A percentile compares a stretch with the other conserved stretches of the same genome.
Conservation (phyloP, 176 grass and related monocot species). For the Carex cristatella region DNA sequence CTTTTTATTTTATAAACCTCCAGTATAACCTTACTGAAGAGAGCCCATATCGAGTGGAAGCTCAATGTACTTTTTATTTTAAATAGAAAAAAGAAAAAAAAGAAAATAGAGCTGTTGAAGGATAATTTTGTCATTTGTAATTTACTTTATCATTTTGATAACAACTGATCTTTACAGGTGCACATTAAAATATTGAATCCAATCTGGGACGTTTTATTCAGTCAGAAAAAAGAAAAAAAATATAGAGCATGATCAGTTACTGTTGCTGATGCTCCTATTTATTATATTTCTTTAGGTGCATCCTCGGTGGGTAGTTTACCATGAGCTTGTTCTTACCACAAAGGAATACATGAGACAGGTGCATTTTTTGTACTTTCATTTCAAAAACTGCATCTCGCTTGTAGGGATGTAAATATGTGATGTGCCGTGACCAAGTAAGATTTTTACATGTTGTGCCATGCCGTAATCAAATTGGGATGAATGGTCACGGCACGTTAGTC, state of each 20-base stretch:
- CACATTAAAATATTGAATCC: background rate
- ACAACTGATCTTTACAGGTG: background rate
- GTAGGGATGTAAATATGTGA: too few relatives aligned
- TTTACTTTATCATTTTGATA: background rate
- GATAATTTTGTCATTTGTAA: background rate
- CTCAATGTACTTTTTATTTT: background rate
- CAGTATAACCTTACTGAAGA: background rate
- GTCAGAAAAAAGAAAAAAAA: too few relatives aligned
- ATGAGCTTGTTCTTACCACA: slow-evolving; percentile 82
- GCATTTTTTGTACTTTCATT: background rate
- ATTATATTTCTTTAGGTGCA: slow-evolving; percentile 38
- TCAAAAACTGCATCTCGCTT: background rate
- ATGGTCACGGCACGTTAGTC: too few relatives aligned
- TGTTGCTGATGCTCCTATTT: background rate
- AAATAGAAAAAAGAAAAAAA: too few relatives aligned
- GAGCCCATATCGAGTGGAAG: background rate
- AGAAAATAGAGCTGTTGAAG: too few relatives aligned
- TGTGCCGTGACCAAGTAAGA: too few relatives aligned
- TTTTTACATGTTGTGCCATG: too few relatives aligned
- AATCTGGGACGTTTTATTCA: background rate
- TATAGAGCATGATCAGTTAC: background rate
- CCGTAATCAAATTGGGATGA: too few relatives aligned
- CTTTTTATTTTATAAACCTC: background rate
- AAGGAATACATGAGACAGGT: slow-evolving; percentile 98
- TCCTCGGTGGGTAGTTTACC: slow-evolving; percentile 78